Percentiles rank a stretch among this genome's conserved stretches.
Conservation (phyloP, 225 moss, liverwort and hornwort species). For the Pleurozium schreberi region DNA sequence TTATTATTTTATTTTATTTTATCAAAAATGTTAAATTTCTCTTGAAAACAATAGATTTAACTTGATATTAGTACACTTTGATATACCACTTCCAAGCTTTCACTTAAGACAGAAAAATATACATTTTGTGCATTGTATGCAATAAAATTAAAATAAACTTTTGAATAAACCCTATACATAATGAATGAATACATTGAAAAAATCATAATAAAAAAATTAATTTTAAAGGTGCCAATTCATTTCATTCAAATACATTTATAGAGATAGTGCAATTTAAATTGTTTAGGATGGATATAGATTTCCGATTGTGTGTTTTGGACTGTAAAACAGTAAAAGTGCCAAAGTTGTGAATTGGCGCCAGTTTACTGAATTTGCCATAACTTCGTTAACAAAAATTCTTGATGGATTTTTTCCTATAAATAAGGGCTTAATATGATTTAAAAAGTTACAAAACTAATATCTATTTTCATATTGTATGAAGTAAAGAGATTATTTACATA, state of each 20-base stretch:
- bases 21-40: not conserved
- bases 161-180: not conserved
- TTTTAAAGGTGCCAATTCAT: not conserved
- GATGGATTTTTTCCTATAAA: not conserved
- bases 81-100: not conserved
- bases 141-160: not conserved
- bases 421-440: not conserved
- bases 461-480: not conserved
- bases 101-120: not conserved
- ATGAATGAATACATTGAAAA: not conserved
- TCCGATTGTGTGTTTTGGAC: too few species aligned
- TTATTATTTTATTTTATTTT: not conserved
- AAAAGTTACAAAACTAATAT: fast-evolving
- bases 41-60: too few species aligned
- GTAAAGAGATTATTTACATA: not conserved
- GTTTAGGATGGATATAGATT: too few species aligned
- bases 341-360: too few species aligned
- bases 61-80: not conserved
- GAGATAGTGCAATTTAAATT: not conserved
- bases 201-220: not conserved
- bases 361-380: not conserved
- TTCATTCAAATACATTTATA: not conserved
- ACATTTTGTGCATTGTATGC: not conserved
- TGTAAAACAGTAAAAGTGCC: too few species aligned
- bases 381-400: not conserved